phyloP scores from a whole-genome alignment of 352 stramenopile genomes.

The Globisporangium camurandrum region DNA sequence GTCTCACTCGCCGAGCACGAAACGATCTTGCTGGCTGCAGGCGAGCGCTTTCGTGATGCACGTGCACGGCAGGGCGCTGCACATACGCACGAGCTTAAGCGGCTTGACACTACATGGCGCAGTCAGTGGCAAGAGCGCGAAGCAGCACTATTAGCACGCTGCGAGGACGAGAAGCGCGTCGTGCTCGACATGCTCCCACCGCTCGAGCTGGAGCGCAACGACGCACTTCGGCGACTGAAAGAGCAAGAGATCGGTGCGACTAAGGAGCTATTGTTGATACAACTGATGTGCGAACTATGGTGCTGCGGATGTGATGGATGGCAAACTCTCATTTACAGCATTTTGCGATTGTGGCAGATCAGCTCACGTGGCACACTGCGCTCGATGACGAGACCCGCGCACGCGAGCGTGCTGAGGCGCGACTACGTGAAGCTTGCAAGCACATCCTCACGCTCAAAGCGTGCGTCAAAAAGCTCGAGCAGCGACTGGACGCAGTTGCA shows the following conservation, averaged over 20 bases:
- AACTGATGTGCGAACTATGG: neutral
- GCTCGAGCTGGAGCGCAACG: conserved; percentile 29
- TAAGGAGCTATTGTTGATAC: neutral
- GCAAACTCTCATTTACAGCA: no score
- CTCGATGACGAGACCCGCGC: conserved; percentile 7
- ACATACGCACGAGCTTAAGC: conserved; percentile 20
- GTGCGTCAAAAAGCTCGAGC: conserved; percentile 17
- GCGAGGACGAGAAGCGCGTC: conserved; percentile 18
- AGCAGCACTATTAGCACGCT: conserved; percentile 10
- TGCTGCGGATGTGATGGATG: no score
- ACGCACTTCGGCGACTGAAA: conserved; percentile 19
- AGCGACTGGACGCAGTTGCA: conserved; percentile 7
- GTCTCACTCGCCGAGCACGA: conserved; percentile 52
- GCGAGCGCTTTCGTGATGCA: conserved; percentile 17
- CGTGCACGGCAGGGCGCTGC: conserved; percentile 12
- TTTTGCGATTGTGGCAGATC: no score
- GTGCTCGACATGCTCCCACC: conserved; percentile 26
- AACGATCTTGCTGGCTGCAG: conserved; percentile 21
- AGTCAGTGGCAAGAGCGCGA: conserved; percentile 20
- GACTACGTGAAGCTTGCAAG: conserved; percentile 28
- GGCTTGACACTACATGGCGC: conserved; percentile 19
- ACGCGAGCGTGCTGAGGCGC: conserved; percentile 15
- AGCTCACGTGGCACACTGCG: conserved; percentile 7
- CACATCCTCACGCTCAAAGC: conserved; percentile 39
- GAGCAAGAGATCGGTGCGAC: conserved; percentile 17